Base-by-base conservation (phyloP, 1,284 basidiomycete species). In the Ustilago cynodontis region DNA sequence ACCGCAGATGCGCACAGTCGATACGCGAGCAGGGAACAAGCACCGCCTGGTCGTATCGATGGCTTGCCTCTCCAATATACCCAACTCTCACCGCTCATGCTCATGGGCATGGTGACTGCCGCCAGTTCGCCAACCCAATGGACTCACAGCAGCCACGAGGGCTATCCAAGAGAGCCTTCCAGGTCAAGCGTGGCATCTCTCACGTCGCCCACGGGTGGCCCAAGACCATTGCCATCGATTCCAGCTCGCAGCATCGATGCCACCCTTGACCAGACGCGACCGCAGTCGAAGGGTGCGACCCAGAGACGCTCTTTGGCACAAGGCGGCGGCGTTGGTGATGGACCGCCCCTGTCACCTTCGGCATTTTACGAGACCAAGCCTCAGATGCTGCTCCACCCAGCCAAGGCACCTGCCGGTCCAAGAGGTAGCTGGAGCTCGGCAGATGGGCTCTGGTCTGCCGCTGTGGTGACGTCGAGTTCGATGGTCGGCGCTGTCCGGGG, bases 381-480 rank as follows among this genome's bases (percentile, higher is more conserved):
- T 14, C 41, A 52, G 26, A 20, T 20, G 16, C 35, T n/a, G 22
- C 10, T 20, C 20, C 52, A 20, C 24, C 55, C 57, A 4, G 9
- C 9, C 22, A 29, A 39, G 9, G 22, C 31, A 16, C 51, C 55
- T 2, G 41, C 37, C 7, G 54, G 54, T 28, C 54, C 35, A 1
- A 33, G 69, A n/a, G 13, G 20, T 26, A 71, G 69, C 56, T 62
- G 69, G 69, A 62, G n/a, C 24, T 60, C 69, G 6, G 22, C 55
- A 13, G 69, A 71, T 16, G 63, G 29, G 3, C 59, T 59, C 1
- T 65, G 55, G 55, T 65, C 51, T 11, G 50, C 63, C 7, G 41
- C 59, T 29, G 33, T 59, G 22, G 49, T 57, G 4, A 55, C 58
- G 1, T 49, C 52, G 6, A 52, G 24, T n/a, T 59, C 56, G 7